phyloP scores from a whole-genome alignment of 2,329 filamentous ascomycete species.

The Aspergillus transmontanensis region DNA sequence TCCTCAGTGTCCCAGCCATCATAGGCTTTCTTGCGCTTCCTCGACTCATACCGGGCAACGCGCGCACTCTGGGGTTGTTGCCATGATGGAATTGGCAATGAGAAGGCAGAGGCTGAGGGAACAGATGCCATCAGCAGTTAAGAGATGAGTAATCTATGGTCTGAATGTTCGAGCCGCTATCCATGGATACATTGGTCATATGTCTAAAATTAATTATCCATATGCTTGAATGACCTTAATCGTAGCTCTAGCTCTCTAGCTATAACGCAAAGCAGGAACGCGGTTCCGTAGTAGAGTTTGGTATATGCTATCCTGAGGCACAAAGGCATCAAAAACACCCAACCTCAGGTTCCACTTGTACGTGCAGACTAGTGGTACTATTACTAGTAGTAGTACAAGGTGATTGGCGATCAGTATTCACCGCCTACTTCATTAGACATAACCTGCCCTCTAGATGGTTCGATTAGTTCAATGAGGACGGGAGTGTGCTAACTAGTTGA shows the following conservation, averaged over 20 bases:
- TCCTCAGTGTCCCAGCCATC: slow-evolving; percentile 31
- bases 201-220: neutral
- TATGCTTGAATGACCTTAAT: neutral
- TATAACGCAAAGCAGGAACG: neutral
- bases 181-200: slow-evolving; percentile 15
- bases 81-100: slow-evolving; percentile 41
- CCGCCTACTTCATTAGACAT: neutral
- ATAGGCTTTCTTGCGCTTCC: slow-evolving; percentile 35
- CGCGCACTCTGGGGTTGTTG: slow-evolving; percentile 39
- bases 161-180: slow-evolving; percentile 2
- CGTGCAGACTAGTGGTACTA: neutral
- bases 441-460: neutral
- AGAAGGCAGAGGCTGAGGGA: slow-evolving; percentile 39
- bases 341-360: neutral
- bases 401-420: too few relatives aligned
- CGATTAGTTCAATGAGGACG: neutral
- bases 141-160: slow-evolving; percentile 4
- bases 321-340: neutral
- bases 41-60: slow-evolving; percentile 37
- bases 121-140: slow-evolving; percentile 28
- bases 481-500: neutral
- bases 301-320: neutral
- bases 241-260: neutral
- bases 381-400: too few relatives aligned
- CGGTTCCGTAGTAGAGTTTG: neutral